phyloP scores from a whole-genome alignment of 2,329 filamentous ascomycete species.

The Fonsecaea pedrosoi region DNA sequence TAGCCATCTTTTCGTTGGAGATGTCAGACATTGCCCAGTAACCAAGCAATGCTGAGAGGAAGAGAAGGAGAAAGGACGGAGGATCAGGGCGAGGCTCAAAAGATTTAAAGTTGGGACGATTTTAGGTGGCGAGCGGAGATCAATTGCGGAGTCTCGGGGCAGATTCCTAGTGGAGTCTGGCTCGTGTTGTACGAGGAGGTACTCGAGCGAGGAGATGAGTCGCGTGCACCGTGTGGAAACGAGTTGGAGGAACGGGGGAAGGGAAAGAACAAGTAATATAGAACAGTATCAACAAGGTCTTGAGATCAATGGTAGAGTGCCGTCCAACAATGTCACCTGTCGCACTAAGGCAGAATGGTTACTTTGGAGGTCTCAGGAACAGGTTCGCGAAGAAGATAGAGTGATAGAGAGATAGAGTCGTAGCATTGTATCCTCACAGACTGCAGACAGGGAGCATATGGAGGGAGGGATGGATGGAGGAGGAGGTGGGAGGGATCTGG shows the following conservation, averaged over 20 bases:
- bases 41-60: neutral
- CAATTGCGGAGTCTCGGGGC: conserved; percentile 26
- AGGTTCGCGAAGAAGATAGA: neutral
- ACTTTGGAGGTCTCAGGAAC: conserved; percentile 33
- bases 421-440: conserved; percentile 32
- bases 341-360: conserved; percentile 29
- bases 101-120: conserved; percentile 20
- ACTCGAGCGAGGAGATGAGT: conserved; percentile 11
- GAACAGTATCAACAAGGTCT: neutral
- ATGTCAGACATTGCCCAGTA: conserved; percentile 31
- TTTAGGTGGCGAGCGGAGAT: conserved; percentile 24
- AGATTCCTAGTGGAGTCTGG: conserved; percentile 31
- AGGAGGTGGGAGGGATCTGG: neutral
- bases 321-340: conserved; percentile 7
- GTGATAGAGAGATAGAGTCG: conserved; percentile 36
- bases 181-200: neutral
- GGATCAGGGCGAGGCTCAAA: conserved; percentile 17
- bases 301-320: conserved; percentile 14
- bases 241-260: conserved; percentile 13
- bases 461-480: neutral
- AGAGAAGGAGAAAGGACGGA: neutral
- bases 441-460: conserved; percentile 22
- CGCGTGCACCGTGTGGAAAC: conserved; percentile 25
- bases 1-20: conserved; percentile 36
- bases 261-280: conserved; percentile 20